Percentiles rank a stretch among this genome's conserved stretches.
These are phyloP conservation scores for Murraya koenigii DNA, from an alignment of 345 rosid species.

Conservation along the genomic window DNA sequence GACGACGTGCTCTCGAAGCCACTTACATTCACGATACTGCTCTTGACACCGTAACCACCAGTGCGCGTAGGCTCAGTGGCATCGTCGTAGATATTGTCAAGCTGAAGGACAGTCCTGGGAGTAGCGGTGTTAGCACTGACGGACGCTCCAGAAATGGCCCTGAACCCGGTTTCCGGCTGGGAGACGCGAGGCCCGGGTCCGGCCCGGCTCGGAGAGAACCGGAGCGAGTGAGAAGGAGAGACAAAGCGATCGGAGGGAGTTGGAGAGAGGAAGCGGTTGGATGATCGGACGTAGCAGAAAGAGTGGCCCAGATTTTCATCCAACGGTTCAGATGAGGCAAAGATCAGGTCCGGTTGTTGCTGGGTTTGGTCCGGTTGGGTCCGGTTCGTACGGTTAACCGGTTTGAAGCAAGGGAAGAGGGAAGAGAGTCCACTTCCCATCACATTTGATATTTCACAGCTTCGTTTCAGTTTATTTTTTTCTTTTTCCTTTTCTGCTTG, in stretches of 20 bases:
- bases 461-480: not conserved
- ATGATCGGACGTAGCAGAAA: conserved; percentile 90
- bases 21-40: conserved; percentile 54
- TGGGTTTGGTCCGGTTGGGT: conserved; percentile 27
- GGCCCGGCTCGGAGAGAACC: conserved; percentile 71
- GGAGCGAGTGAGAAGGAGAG: conserved; percentile 81
- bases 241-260: conserved; percentile 84
- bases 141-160: conserved; percentile 89
- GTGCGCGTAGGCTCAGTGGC: conserved; percentile 55
- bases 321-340: conserved; percentile 60
- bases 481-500: conserved; percentile 20
- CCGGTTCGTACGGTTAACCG: conserved; percentile 41
- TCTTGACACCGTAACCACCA: conserved; percentile 46
- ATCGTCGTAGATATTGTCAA: conserved; percentile 71
- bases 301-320: conserved; percentile 97
- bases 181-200: conserved; percentile 33
- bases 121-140: conserved; percentile 81
- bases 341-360: conserved; percentile 42
- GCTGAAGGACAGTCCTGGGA: conserved; percentile 80
- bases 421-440: conserved; percentile 95
- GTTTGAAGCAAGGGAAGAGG: conserved; percentile 70
- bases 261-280: conserved; percentile 82
- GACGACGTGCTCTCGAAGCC: conserved; percentile 94
- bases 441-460: conserved; percentile 68
- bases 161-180: conserved; percentile 59